Evolutionary conservation across 202 grass and related monocot genomes (phyloP), one percentile per base, ranked within the genome.

Genomic region (Carex arenaria): DNA sequence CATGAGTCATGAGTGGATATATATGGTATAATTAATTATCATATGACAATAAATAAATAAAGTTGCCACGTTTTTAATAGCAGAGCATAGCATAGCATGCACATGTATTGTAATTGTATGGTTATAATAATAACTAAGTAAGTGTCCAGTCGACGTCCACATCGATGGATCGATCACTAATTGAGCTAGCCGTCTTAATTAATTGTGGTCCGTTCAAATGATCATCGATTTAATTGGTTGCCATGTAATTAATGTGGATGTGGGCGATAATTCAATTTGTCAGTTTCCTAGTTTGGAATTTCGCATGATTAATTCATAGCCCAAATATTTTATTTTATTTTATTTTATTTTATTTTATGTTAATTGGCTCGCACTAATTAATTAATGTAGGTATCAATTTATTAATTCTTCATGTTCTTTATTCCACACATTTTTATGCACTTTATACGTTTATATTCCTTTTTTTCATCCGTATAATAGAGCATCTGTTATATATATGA

Each of bases 141-240:
- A 40, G 36, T 40, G 36, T 74, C 22, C 13, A 30, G 23, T n/a
- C n/a, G 0, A 26, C 1, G 26, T 26, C 26, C 26, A 26, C 26
- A 26, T 26, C 26, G 26, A 26, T 26, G 1, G 26, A 26, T 26
- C 26, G 26, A 77, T 56, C 73, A 36, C 0, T 57, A 77, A 19
- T 59, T n/a, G 52, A 57, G 15, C 20, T 73, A 26, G 7, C 5
- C 57, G 73, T 34, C 36, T 52, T 77, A 52, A n/a, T n/a, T n/a
- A n/a, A n/a, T 36, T 77, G 73, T 59, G 52, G 15, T 31, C 69
- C 72, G 72, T 76, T 76, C 51, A 76, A 76, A 76, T 40, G 51
- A 76, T 76, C 26, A 76, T 76, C 26, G 26, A 26, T 26, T 76
- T n/a, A n/a, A n/a, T n/a, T 76, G 7, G 52, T 57, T 56, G 11